These are phyloP conservation scores for Fusarium proliferatum DNA, from an alignment of 2,329 filamentous ascomycete species.

Conservation along the genomic window DNA sequence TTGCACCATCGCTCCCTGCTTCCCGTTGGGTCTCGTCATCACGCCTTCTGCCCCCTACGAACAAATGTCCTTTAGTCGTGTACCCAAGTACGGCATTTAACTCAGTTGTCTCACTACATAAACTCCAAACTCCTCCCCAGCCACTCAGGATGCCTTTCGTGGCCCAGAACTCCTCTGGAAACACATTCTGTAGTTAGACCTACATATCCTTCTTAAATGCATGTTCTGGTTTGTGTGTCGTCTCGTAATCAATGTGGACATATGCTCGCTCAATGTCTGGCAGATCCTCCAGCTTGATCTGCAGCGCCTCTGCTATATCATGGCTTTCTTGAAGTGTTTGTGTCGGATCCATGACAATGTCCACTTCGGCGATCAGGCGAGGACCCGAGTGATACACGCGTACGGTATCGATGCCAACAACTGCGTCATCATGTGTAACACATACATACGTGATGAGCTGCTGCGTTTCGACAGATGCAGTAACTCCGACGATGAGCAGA, in stretches of 20 bases:
- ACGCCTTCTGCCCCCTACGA: not conserved
- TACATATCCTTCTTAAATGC: constrained; percentile 70
- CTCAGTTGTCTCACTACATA: constrained; percentile 6
- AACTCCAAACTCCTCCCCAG: constrained; percentile 1
- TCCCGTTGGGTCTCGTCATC: not conserved
- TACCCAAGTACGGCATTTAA: constrained; percentile 17
- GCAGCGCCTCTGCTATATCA: constrained; percentile 92
- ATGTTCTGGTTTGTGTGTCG: constrained; percentile 91
- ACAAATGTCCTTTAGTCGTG: not conserved
- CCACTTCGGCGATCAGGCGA: constrained; percentile 92
- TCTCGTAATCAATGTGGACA: constrained; percentile 98
- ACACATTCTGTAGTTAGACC: constrained; percentile 13
- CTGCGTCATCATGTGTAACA: constrained; percentile 86
- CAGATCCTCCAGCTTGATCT: constrained; percentile 92
- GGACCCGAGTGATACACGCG: constrained; percentile 92
- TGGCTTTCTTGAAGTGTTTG: constrained; percentile 82
- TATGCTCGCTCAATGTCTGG: constrained; percentile 94
- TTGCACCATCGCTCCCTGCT: not conserved
- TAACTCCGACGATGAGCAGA: constrained; percentile 88
- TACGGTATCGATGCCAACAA: constrained; percentile 92
- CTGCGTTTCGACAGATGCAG: constrained; percentile 84
- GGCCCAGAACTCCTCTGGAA: constrained; percentile 6
- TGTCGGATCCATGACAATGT: constrained; percentile 89
- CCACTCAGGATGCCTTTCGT: constrained; percentile 13
- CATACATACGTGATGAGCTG: constrained; percentile 93